These are phyloP conservation scores for Mucor velutinosus DNA, from an alignment of 371 early-diverging fungal genomes.

Conservation along the genomic window DNA sequence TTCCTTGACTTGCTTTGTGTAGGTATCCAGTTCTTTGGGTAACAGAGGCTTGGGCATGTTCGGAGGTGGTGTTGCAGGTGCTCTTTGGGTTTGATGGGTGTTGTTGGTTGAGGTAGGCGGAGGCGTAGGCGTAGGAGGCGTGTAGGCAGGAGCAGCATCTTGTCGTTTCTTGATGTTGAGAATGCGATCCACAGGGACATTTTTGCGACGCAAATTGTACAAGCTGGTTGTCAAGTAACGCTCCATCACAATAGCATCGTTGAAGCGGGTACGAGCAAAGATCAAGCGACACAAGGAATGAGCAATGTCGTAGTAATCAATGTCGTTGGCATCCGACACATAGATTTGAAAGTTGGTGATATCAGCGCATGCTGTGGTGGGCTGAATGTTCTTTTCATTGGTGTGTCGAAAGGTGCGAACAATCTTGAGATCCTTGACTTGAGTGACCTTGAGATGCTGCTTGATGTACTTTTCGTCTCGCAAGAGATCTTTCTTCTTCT, in stretches of 20 bases:
- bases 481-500: conserved; percentile 50
- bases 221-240: conserved; percentile 67
- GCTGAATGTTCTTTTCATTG: conserved; percentile 53
- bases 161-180: conserved; percentile 62
- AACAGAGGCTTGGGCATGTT: conserved; percentile 21
- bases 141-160: neutral
- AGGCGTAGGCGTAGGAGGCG: conserved; percentile 4
- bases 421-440: conserved; percentile 61
- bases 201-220: conserved; percentile 67
- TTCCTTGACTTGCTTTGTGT: conserved; percentile 49
- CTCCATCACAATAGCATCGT: conserved; percentile 69
- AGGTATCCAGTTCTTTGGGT: conserved; percentile 35
- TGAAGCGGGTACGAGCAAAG: conserved; percentile 63
- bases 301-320: conserved; percentile 85
- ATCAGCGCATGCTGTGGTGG: conserved; percentile 71
- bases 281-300: conserved; percentile 60
- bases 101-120: neutral
- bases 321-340: conserved; percentile 59
- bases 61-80: neutral
- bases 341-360: conserved; percentile 60
- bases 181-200: conserved; percentile 91
- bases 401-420: conserved; percentile 68
- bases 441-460: conserved; percentile 53
- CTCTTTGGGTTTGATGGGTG: neutral
- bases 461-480: conserved; percentile 55